Evolutionary conservation across 208 protist genomes (phyloP), one percentile per base, ranked within the genome.

Genomic region (Phytomonas francai): DNA sequence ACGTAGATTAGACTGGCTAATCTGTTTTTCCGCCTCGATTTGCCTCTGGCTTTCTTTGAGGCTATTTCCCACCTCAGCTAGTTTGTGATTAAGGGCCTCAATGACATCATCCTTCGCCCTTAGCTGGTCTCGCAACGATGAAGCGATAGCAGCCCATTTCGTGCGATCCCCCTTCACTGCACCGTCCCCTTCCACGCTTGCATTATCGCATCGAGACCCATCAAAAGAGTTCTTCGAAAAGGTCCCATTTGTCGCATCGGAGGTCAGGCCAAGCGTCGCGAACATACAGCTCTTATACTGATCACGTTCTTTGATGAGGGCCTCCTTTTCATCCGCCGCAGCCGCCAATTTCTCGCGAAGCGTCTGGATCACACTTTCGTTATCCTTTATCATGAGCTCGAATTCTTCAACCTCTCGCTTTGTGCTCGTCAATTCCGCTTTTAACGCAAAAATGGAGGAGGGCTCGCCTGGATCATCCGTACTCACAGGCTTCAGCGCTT

Each of bases 121-220:
- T 0, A 95, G 74, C 68, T 95, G 86, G 45, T 91, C 86, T 39
- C 87, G 84, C 65, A 95, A 71, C 3, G 86, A 83, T 32, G 79
- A 77, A 7, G 78, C 70, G 25, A 94, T 70, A 3, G 77, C 77
- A 9, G 67, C 61, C 77, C 83, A 84, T 65, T 74, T 81, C 12
- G 76, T 62, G 33, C 71, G 68, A 8, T 49, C 39, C 14, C 39
- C 12, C 4, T 49, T 3, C 2, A 19, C 39, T 49, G 39, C 39
- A 49, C 6, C 39, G 39, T 2, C 39, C 14, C 16, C 16, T 49
- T 49, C 7, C 9, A 49, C 39, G 14, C 16, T 49, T 49, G 1
- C 12, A 9, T 19, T 3, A 49, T 49, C 39, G 12, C 12, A 22
- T 49, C 39, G 12, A 19, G 1, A 22, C 39, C 3, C 12, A 49